Percentiles rank a stretch among this genome's conserved stretches.
Conservation (phyloP, 441 rosid genomes). For the Bocquillonia castaneifolia region DNA sequence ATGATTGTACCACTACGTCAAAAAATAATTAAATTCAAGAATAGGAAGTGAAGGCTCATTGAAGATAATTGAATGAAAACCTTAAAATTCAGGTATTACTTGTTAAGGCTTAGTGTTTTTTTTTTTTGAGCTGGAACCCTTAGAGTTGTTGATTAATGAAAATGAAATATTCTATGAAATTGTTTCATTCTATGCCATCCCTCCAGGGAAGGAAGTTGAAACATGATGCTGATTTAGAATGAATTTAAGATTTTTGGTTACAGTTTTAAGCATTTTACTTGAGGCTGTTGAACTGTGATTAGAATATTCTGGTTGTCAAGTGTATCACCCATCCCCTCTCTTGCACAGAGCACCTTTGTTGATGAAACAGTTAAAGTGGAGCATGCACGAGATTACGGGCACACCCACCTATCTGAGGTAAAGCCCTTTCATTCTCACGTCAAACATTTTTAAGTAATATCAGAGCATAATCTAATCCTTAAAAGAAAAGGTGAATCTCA, state of each 20-base stretch:
- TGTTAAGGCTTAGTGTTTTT: not conserved
- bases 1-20: not conserved
- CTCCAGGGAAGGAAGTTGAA: not conserved
- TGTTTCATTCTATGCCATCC: not conserved
- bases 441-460: not conserved
- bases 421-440: slow-evolving; percentile 4
- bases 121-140: too few species aligned
- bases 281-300: not conserved
- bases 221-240: not conserved
- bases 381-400: slow-evolving; percentile 91
- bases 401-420: slow-evolving; percentile 83
- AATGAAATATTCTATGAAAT: not conserved
- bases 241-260: not conserved
- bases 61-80: not conserved
- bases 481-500: not conserved
- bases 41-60: not conserved
- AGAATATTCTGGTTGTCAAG: not conserved
- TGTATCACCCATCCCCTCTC: not conserved
- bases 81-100: not conserved
- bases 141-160: too few species aligned
- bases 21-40: not conserved
- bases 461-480: not conserved
- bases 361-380: slow-evolving; percentile 57
- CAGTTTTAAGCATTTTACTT: not conserved
- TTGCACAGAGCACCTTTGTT: slow-evolving; percentile 71